Base-by-base conservation (phyloP, 805 yeast species). In the Phaffomyces thermotolerans region DNA sequence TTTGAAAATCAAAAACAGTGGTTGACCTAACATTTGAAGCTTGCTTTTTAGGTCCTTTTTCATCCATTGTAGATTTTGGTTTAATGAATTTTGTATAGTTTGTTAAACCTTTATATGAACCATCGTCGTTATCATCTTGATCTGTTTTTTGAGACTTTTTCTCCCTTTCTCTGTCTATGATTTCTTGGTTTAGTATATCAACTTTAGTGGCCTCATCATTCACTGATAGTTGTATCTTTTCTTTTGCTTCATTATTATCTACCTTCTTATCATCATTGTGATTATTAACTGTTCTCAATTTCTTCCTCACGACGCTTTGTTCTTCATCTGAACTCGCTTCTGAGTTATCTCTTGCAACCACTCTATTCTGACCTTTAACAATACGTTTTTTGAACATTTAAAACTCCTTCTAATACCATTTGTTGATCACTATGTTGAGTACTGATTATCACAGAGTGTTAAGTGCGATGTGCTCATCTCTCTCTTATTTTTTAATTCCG, bases 1-100 rank as follows among this genome's bases (percentile, higher is more conserved):
- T 90, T 59, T 87, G 96, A 57, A 81, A 93, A 57, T 93, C 99
- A 33, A 84, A 72, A 2, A 81, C 67, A 0, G 86, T 80, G 0
- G 89, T 84, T 12, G 81, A 72, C 37, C 77, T 71, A 25, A 90
- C 71, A 53, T 74, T 74, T 0, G 75, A 44, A 5, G 69, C 52
- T 8, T 68, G 57, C 47, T 67, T 69, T 48, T 66, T 56, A 10
- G 73, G 72, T 0, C 72, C 73, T 17, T 59, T 53, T 30, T 56
- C 56, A 33, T 50, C 54, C 50, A 53, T 53, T 14, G 41, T 41
- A 1, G 49, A 34, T 7, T 48, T 52, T 4, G 59, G 53, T 25
- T 51, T 54, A 34, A 53, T 43, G 41, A 56, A 59, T 9, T 50
- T 52, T n/a, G 59, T 48, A 39, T 62, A 59, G 17, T 46, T 47